phyloP scores from a whole-genome alignment of 192 early-diverging fungal species.

The Allomyces javanicus region DNA sequence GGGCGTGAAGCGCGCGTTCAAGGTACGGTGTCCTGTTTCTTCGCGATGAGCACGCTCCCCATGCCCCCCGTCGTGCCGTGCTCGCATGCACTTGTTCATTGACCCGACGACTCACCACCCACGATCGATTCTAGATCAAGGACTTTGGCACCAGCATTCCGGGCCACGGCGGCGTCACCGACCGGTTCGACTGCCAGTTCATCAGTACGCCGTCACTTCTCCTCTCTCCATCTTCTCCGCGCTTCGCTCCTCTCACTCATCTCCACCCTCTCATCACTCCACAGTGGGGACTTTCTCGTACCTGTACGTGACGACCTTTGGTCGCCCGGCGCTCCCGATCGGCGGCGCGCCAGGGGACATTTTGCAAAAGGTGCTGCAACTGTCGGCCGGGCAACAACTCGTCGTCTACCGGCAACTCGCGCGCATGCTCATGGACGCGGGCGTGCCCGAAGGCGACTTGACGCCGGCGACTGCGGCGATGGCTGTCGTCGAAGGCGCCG shows the following conservation, averaged over 20 bases:
- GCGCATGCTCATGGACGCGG: background rate
- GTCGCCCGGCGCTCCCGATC: background rate
- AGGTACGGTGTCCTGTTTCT: conserved; percentile 6
- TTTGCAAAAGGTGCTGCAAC: background rate
- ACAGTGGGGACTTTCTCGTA: background rate
- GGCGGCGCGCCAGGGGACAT: background rate
- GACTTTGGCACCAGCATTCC: conserved; percentile 94
- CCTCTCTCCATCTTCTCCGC: too few relatives aligned
- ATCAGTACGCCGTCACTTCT: conserved; percentile 11
- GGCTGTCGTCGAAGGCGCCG: background rate
- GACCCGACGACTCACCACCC: too few relatives aligned
- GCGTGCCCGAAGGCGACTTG: background rate
- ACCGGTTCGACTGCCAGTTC: conserved; percentile 97
- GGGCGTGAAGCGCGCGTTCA: conserved; percentile 93
- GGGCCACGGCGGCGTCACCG: conserved; percentile 90
- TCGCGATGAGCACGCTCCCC: too few relatives aligned
- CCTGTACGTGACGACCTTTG: background rate
- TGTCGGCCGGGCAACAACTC: background rate
- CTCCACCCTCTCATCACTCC: too few relatives aligned
- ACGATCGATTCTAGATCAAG: conserved; percentile 33
- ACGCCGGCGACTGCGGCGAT: background rate
- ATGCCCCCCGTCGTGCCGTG: too few relatives aligned
- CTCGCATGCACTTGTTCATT: too few relatives aligned
- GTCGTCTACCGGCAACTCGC: background rate
- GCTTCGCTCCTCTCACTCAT: too few relatives aligned